These are phyloP conservation scores for Penicillium canescens DNA, from an alignment of 495 filamentous ascomycete species.

Conservation along the genomic window DNA sequence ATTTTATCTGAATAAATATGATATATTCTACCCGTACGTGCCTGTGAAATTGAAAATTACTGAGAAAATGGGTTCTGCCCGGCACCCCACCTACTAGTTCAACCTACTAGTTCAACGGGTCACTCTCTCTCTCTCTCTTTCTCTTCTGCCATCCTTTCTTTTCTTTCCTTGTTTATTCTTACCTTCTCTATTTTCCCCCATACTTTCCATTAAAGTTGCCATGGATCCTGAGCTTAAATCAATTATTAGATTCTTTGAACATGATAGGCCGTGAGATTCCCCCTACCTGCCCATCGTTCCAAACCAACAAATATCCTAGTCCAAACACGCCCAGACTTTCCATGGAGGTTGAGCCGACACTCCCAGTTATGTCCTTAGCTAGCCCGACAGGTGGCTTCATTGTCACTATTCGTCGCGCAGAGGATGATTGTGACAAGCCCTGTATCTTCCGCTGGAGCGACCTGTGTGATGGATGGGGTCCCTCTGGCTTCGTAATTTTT, in stretches of 20 bases:
- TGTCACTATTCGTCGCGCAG: neutral
- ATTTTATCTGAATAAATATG: no score
- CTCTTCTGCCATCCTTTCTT: no score
- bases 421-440: conserved; percentile 1
- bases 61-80: no score
- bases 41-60: no score
- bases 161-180: no score
- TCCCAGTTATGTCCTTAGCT: no score
- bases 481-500: conserved; percentile 4
- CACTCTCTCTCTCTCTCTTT: no score
- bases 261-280: neutral
- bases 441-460: neutral
- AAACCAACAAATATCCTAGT: neutral
- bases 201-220: neutral
- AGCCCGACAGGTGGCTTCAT: neutral
- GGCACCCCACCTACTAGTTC: no score
- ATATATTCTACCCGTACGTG: no score
- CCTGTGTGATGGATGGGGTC: neutral
- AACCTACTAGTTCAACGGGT: no score
- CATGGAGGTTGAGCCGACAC: neutral
- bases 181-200: no score
- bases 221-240: neutral
- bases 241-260: neutral
- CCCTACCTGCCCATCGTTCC: neutral
- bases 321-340: neutral